Percentiles rank a stretch among this genome's conserved stretches.
Conservation (phyloP, 345 rosid genomes). For the Mercurialis annua region DNA sequence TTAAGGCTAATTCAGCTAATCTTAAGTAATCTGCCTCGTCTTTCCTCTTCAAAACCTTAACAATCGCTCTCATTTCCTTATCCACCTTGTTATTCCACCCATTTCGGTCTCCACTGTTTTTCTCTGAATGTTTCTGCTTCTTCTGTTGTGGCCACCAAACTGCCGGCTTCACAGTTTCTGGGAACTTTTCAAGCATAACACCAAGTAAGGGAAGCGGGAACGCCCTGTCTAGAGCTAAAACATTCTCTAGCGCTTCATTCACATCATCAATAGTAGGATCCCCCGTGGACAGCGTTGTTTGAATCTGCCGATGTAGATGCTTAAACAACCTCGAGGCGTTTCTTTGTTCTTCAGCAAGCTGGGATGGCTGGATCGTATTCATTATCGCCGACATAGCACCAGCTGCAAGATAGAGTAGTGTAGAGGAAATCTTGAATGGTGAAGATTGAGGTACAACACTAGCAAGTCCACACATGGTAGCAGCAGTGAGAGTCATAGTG, state of each 20-base stretch:
- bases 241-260: slow-evolving; percentile 39
- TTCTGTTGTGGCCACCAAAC: slow-evolving; percentile 45
- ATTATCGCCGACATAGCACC: slow-evolving; percentile 35
- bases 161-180: slow-evolving; percentile 38
- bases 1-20: slow-evolving; percentile 33
- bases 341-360: slow-evolving; percentile 59
- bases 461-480: slow-evolving; percentile 44
- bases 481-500: slow-evolving; percentile 43
- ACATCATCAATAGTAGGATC: slow-evolving; percentile 32
- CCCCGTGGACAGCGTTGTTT: slow-evolving; percentile 26
- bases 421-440: slow-evolving; percentile 38
- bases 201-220: slow-evolving; percentile 58
- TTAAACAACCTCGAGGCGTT: slow-evolving; percentile 48
- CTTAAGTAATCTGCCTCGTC: slow-evolving; percentile 45
- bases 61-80: slow-evolving; percentile 38
- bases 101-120: slow-evolving; percentile 12
- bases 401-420: slow-evolving; percentile 38
- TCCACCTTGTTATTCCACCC: slow-evolving; percentile 45
- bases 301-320: slow-evolving; percentile 39
- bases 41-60: slow-evolving; percentile 33
- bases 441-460: slow-evolving; percentile 13
- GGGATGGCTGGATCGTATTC: slow-evolving; percentile 61
- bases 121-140: neutral
- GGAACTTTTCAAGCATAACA: slow-evolving; percentile 50
- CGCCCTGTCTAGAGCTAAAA: slow-evolving; percentile 48